phyloP scores from a whole-genome alignment of 208 protist genomes.

The Entamoeba histolytica region DNA sequence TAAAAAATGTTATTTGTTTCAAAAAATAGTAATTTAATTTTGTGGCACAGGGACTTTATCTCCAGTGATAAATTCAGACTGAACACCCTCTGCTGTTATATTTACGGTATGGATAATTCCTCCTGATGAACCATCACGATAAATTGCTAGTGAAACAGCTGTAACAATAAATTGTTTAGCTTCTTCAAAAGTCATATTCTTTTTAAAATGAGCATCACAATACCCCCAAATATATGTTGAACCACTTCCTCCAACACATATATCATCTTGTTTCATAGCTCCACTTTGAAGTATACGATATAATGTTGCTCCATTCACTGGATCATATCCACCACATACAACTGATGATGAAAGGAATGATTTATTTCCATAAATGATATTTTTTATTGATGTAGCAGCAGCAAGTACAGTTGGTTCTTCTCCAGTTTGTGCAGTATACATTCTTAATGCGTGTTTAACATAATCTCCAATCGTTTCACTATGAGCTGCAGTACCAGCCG shows the following conservation, averaged over 20 bases:
- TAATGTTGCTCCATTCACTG: conserved; percentile 70
- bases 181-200: conserved; percentile 78
- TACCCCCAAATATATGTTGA: conserved; percentile 92
- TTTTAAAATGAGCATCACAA: conserved; percentile 78
- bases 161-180: conserved; percentile 45
- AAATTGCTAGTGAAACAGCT: conserved; percentile 80
- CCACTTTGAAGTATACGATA: conserved; percentile 70
- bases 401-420: conserved; percentile 59
- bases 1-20: too few species aligned
- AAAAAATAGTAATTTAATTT: neutral
- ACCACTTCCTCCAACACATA: conserved; percentile 46
- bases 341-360: conserved; percentile 74
- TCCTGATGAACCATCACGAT: conserved; percentile 83
- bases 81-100: neutral
- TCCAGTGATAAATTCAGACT: neutral
- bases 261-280: neutral
- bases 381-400: conserved; percentile 74
- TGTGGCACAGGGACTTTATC: neutral
- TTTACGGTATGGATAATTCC: conserved; percentile 34
- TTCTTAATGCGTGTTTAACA: conserved; percentile 61
- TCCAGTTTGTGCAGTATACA: conserved; percentile 60
- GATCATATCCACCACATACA: conserved; percentile 82
- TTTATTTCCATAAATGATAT: conserved; percentile 84
- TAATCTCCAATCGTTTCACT: conserved; percentile 76
- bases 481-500: conserved; percentile 86